Conservation (phyloP, 805 yeast genomes). For the Wickerhamomyces kurtzmanii region DNA sequence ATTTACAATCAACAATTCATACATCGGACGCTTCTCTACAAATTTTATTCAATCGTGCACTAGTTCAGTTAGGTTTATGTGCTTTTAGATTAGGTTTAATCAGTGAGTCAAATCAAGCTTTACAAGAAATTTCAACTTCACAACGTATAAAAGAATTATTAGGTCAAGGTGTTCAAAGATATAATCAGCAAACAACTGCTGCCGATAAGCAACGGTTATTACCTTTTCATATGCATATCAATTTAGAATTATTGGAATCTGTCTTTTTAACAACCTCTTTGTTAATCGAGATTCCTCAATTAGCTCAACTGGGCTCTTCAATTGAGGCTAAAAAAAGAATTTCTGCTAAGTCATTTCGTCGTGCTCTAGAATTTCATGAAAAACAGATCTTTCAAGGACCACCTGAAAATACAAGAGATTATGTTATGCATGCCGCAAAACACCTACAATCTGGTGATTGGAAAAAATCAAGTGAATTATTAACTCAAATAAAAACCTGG, state of each 20-base stretch:
- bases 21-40: constrained; percentile 80
- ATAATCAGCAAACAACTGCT: constrained; percentile 38
- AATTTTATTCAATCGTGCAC: constrained; percentile 88
- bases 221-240: constrained; percentile 98
- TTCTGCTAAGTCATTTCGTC: constrained; percentile 76
- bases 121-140: constrained; percentile 82
- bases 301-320: constrained; percentile 58
- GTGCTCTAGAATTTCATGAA: constrained; percentile 86
- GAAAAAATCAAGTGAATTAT: constrained; percentile 63
- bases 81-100: constrained; percentile 89
- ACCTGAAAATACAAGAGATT: constrained; percentile 93
- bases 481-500: constrained; percentile 81
- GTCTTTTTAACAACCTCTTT: constrained; percentile 86
- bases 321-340: constrained; percentile 52
- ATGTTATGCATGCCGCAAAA: constrained; percentile 85
- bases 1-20: constrained; percentile 74
- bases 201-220: constrained; percentile 73
- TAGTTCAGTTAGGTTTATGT: constrained; percentile 91
- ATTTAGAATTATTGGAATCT: constrained; percentile 88
- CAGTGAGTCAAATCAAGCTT: constrained; percentile 75
- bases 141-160: constrained; percentile 83
- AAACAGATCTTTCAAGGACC: constrained; percentile 96
- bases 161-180: constrained; percentile 82
- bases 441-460: constrained; percentile 86
- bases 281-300: constrained; percentile 84